Evolutionary conservation across 1,284 basidiomycete species (phyloP).

Genomic region (Trichosporon coremiiforme): DNA sequence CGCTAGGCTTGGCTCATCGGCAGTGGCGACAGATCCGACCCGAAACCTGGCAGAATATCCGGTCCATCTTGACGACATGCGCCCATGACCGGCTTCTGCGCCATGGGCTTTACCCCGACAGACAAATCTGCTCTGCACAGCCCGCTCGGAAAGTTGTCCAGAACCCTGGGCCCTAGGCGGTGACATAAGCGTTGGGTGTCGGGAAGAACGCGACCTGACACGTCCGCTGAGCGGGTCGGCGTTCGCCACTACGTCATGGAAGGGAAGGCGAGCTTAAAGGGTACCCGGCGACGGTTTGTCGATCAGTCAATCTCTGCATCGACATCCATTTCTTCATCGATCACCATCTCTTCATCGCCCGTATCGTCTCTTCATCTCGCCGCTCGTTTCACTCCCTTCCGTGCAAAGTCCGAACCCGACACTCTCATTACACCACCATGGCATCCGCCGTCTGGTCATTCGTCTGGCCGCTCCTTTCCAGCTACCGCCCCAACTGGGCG

Average conservation of each 20-base stretch:
- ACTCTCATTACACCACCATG: conserved; percentile 6
- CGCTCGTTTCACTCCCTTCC: not conserved
- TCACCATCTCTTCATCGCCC: too few species aligned
- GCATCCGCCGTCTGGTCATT: conserved; percentile 12
- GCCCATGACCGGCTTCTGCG: not conserved
- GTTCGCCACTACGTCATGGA: not conserved
- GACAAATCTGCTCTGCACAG: not conserved
- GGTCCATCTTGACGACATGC: not conserved
- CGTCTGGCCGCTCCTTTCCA: conserved; percentile 13
- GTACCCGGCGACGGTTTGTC: not conserved
- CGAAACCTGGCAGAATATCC: not conserved
- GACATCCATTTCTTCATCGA: not conserved
- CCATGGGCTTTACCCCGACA: not conserved
- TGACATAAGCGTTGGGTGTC: not conserved
- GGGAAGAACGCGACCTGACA: conserved; percentile 1
- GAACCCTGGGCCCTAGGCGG: not conserved
- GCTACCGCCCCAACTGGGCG: conserved; percentile 3
- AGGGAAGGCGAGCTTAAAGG: not conserved
- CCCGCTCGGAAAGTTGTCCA: not conserved
- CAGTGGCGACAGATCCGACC: not conserved
- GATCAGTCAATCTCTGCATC: not conserved
- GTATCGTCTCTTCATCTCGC: not conserved
- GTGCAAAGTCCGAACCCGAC: too few species aligned
- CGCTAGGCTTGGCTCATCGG: too few species aligned
- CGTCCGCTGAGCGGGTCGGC: not conserved